A percentile compares a stretch with the other conserved stretches of the same genome.
phyloP scores from a whole-genome alignment of 2,329 filamentous ascomycete species.

The Neofusicoccum kwambonambiense region DNA sequence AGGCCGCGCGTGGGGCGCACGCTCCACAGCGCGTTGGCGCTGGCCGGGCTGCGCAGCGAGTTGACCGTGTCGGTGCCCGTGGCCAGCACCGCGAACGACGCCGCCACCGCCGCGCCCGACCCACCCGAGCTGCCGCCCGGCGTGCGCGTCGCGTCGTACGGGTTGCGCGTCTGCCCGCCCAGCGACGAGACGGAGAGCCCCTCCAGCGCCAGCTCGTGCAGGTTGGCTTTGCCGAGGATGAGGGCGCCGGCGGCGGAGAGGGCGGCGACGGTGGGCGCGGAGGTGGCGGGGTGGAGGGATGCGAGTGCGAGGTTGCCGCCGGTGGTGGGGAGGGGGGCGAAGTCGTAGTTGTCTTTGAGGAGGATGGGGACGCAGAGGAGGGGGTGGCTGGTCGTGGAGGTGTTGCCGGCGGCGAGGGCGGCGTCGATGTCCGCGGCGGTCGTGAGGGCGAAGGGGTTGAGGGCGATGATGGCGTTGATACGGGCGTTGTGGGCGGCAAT shows the following conservation, averaged over 20 bases:
- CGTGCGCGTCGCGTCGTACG: slow-evolving; percentile 64
- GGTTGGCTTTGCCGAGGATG: slow-evolving; percentile 57
- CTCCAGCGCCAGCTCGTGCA: slow-evolving; percentile 65
- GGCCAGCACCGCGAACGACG: slow-evolving; percentile 58
- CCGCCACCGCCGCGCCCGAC: slow-evolving; percentile 59
- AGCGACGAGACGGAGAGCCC: slow-evolving; percentile 62
- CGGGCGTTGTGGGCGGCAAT: slow-evolving; percentile 57
- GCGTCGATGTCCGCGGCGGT: slow-evolving; percentile 53
- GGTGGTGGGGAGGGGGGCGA: slow-evolving; percentile 56
- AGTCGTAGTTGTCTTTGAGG: slow-evolving; percentile 65
- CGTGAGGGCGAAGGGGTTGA: slow-evolving; percentile 50
- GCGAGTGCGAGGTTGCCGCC: slow-evolving; percentile 54
- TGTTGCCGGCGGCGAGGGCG: slow-evolving; percentile 48
- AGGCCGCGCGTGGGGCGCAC: slow-evolving; percentile 57
- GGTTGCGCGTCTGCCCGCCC: slow-evolving; percentile 64
- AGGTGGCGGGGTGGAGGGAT: slow-evolving; percentile 46
- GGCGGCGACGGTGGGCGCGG: slow-evolving; percentile 52
- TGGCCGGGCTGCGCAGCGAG: slow-evolving; percentile 60
- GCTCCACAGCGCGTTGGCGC: slow-evolving; percentile 60
- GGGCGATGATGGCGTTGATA: slow-evolving; percentile 57
- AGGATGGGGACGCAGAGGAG: slow-evolving; percentile 63
- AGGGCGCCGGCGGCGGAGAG: slow-evolving; percentile 54
- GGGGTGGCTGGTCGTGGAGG: slow-evolving; percentile 37
- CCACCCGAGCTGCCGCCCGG: slow-evolving; percentile 65
- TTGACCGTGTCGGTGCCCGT: slow-evolving; percentile 64